Base-by-base conservation (phyloP, 139 green algal species). In the Chlamydomonas incerta region DNA sequence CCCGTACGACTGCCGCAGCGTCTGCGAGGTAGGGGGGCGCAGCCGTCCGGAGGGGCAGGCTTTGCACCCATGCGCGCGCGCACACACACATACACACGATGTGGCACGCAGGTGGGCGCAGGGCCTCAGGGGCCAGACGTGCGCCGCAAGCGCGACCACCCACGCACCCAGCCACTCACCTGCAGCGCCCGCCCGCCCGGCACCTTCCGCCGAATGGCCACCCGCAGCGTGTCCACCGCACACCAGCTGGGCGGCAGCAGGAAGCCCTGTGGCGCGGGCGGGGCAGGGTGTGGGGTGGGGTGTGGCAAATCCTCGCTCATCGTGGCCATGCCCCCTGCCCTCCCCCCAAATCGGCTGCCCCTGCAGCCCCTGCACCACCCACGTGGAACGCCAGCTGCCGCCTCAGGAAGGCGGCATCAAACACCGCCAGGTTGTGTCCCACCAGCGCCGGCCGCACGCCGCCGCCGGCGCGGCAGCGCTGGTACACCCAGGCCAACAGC, bases 381-480 rank as follows among this genome's bases (percentile, higher is more conserved):
- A 66, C 63, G 13, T 85, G 47, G 24, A 37, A 50, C 1, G n/a
- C 79, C 65, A 75, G 47, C 21, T 58, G 31, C 0, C 41, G 47
- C 5, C 28, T 50, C 60, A 85, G 41, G 50, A 85, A 85, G 8
- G 2, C 6, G 8, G 3, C 3, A 33, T 85, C 79, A 11, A 85
- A 85, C 47, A 50, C 8, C 5, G 1, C 5, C 3, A 71, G 28
- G 80, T 86, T 86, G 67, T 86, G 80, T 2, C 68, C 80, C 34
- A 86, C 1, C 15, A 86, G n/a, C 28, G 17, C 4, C 10, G 80
- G 80, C 34, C 80, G 47, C 18, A 65, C 67, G 34, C 80, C 80
- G 68, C 80, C 80, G 13, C 31, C 80, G 34, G 67, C 68, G 33
- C 80, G 80, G 80, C 80, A 86, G 80, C 80, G 80, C 67, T 86